Percentiles rank a stretch among this genome's conserved stretches.
These are phyloP conservation scores for Cicer cuneatum DNA, from an alignment of 306 rosid genomes.

Conservation along the genomic window DNA sequence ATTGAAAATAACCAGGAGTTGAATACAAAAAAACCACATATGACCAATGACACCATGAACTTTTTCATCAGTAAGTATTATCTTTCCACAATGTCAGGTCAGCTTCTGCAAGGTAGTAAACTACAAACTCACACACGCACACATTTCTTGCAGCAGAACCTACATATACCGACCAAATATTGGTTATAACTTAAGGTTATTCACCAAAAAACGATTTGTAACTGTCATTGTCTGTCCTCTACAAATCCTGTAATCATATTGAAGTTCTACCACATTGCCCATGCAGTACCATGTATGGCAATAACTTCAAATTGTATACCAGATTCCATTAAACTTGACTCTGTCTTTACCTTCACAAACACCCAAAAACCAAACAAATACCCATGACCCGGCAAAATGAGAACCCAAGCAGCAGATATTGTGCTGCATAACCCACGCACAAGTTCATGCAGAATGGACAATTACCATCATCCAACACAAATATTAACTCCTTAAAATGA, in stretches of 20 bases:
- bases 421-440: slow-evolving; percentile 53
- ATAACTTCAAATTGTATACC: slow-evolving; percentile 38
- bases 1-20: slow-evolving; percentile 42
- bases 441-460: slow-evolving; percentile 54
- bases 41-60: slow-evolving; percentile 39
- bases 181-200: slow-evolving; percentile 42
- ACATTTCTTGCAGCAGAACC: slow-evolving; percentile 42
- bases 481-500: slow-evolving; percentile 56
- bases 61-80: slow-evolving; percentile 40
- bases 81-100: slow-evolving; percentile 42
- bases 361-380: slow-evolving; percentile 50
- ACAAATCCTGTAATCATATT: slow-evolving; percentile 36
- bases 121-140: slow-evolving; percentile 44
- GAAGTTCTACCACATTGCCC: slow-evolving; percentile 32
- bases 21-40: slow-evolving; percentile 46
- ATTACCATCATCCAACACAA: slow-evolving; percentile 56
- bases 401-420: slow-evolving; percentile 50
- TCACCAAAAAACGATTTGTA: slow-evolving; percentile 33
- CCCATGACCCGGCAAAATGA: slow-evolving; percentile 51
- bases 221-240: slow-evolving; percentile 42
- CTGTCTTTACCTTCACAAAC: slow-evolving; percentile 46
- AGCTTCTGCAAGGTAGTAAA: slow-evolving; percentile 39
- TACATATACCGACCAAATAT: slow-evolving; percentile 25
- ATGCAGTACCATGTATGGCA: slow-evolving; percentile 18
- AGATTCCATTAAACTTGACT: slow-evolving; percentile 46